Evolutionary conservation across 2,329 filamentous ascomycete genomes (phyloP), one percentile per base, ranked within the genome.

Genomic region (Colletotrichum acutatum): DNA sequence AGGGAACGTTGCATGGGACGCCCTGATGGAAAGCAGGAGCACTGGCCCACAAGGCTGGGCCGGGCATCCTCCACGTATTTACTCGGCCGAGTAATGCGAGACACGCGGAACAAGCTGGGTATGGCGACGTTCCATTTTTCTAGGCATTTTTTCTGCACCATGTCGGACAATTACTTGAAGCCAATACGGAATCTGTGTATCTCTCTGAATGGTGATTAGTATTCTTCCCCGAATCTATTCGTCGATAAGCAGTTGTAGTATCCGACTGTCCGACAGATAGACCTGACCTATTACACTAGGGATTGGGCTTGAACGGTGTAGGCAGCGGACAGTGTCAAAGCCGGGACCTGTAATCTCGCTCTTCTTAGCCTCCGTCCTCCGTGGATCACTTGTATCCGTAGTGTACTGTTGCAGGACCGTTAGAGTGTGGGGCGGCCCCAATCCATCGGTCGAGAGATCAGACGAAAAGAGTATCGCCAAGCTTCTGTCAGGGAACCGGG

Each of bases 11-110:
- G 58, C 69, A 72, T 68, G 69, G 69, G 42, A 37, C 53, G 59
- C 65, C 67, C 65, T 42, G 49, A 53, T 30, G 46, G 49, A 37
- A 9, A n/a, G 42, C n/a, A 14, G 42, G 42, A 59, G 65, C n/a
- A 49, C 69, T 16, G 37, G 54, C 56, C 70, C 70, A 72, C 66
- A 72, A 70, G 70, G 66, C 70, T 70, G 54, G 59, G 46, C 52
- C 54, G 42, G 66, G 34, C 14, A 30, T 34, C 53, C 42, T 46
- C 42, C 53, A 58, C 42, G 42, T 49, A 22, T 49, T 49, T 22
- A 56, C 70, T 63, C 60, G 60, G 60, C 60, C 42, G 60, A 63
- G 28, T 30, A 32, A 32, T 14, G 49, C 59, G 19, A 49, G 42
- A 49, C 42, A 9, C 42, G 42, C 42, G 42, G 42, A 49, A 49